Percentiles rank a stretch among this genome's conserved stretches.
Evolutionary conservation across 805 yeast genomes (phyloP).

Genomic region (Candida sanyiensis): DNA sequence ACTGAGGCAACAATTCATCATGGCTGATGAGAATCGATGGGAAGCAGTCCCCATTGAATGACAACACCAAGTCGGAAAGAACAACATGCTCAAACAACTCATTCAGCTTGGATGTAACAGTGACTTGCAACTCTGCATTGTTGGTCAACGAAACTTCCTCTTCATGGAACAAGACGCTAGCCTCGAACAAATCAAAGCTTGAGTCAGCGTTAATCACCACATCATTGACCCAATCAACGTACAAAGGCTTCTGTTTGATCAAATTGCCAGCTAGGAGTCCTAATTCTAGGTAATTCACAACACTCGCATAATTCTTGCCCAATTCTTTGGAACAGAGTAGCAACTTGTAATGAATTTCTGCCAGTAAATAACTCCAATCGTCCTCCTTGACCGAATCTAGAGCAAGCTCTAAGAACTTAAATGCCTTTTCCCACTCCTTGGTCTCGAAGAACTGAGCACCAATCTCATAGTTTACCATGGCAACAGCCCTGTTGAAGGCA

Average conservation of each 20-base stretch:
- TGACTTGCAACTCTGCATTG: slow-evolving; percentile 27
- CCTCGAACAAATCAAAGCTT: slow-evolving; percentile 22
- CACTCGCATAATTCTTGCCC: slow-evolving; percentile 29
- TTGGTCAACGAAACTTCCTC: slow-evolving; percentile 18
- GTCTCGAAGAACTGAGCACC: slow-evolving; percentile 40
- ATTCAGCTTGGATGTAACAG: slow-evolving; percentile 26
- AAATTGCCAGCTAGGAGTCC: slow-evolving; percentile 17
- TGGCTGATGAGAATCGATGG: slow-evolving; percentile 12
- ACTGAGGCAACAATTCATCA: background rate
- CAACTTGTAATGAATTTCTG: slow-evolving; percentile 31
- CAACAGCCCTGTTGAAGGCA: slow-evolving; percentile 33
- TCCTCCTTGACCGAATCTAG: slow-evolving; percentile 34
- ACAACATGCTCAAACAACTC: slow-evolving; percentile 6
- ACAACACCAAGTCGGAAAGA: slow-evolving; percentile 11
- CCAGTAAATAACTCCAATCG: slow-evolving; percentile 35
- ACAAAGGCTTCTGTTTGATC: background rate
- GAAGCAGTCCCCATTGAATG: slow-evolving; percentile 15
- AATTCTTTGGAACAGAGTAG: slow-evolving; percentile 33
- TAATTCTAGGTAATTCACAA: slow-evolving; percentile 30
- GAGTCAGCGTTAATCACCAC: slow-evolving; percentile 24
- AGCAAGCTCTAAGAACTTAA: slow-evolving; percentile 36
- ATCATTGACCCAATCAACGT: slow-evolving; percentile 4
- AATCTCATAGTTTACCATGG: slow-evolving; percentile 42
- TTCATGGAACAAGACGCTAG: slow-evolving; percentile 20
- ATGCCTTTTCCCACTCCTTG: slow-evolving; percentile 35